phyloP scores from a whole-genome alignment of 768 basidiomycete species.

The Lactarius deliciosus region DNA sequence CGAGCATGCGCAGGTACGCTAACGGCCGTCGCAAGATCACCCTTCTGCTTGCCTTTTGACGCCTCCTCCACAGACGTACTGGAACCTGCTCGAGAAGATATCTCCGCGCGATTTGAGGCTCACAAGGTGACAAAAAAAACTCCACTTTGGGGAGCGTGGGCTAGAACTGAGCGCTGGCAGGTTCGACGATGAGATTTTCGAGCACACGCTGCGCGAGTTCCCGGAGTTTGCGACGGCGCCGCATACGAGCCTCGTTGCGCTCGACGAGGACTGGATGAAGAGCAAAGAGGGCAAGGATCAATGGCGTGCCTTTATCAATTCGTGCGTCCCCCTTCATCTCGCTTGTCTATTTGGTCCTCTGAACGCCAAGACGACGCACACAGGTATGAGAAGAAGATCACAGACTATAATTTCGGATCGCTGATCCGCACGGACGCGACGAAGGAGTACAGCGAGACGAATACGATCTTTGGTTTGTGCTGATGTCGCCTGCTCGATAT shows the following conservation, averaged over 20 bases:
- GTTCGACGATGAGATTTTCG: conserved; percentile 88
- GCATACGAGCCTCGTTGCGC: conserved; percentile 45
- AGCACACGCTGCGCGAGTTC: conserved; percentile 72
- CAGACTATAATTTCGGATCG: conserved; percentile 96
- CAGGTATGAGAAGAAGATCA: conserved; percentile 87
- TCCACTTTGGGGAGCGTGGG: background rate
- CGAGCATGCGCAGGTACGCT: conserved; percentile 86
- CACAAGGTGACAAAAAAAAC: conserved; percentile 58
- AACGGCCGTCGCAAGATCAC: background rate
- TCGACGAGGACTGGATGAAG: conserved; percentile 96
- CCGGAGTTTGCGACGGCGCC: conserved; percentile 60
- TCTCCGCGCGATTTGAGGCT: conserved; percentile 72
- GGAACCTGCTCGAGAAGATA: conserved; percentile 86
- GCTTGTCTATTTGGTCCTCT: background rate
- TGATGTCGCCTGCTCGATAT: background rate
- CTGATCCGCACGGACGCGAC: conserved; percentile 79
- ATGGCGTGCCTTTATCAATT: conserved; percentile 86
- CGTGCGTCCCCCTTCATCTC: conserved; percentile 43
- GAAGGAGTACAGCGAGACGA: conserved; percentile 84
- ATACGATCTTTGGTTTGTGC: conserved; percentile 86
- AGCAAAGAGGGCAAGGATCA: conserved; percentile 78
- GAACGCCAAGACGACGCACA: background rate
- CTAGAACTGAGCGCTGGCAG: conserved; percentile 26
- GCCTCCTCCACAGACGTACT: conserved; percentile 68
- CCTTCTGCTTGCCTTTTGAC: conserved; percentile 5